A percentile compares a stretch with the other conserved stretches of the same genome.
Conservation (phyloP, 306 rosid genomes). For the Fagus crenata region DNA sequence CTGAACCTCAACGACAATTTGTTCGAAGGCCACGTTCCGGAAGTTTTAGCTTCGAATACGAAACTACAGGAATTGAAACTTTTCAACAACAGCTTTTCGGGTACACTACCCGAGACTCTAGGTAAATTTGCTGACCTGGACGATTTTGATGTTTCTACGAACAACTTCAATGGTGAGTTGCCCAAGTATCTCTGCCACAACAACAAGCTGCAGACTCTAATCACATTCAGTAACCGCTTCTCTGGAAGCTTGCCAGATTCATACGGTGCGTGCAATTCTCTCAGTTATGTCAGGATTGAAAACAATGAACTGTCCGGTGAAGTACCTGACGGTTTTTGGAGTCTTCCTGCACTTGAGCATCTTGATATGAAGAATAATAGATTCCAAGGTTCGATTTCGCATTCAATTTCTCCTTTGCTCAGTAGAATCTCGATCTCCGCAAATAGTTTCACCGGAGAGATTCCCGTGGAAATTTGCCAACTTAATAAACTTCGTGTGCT, state of each 20-base stretch:
- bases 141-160: constrained; percentile 71
- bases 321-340: constrained; percentile 58
- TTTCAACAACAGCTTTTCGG: constrained; percentile 78
- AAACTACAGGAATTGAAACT: constrained; percentile 42
- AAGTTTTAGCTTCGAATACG: constrained; percentile 47
- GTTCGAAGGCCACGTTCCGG: constrained; percentile 60
- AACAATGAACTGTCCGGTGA: constrained; percentile 55
- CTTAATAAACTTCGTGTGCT: constrained; percentile 37
- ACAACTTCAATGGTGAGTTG: constrained; percentile 54
- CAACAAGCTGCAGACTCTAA: constrained; percentile 43
- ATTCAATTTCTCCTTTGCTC: constrained; percentile 38
- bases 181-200: constrained; percentile 57
- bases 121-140: constrained; percentile 49
- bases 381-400: constrained; percentile 52
- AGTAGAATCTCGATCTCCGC: constrained; percentile 31
- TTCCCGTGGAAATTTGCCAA: constrained; percentile 54
- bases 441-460: constrained; percentile 53
- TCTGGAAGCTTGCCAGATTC: constrained; percentile 54
- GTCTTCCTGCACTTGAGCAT: constrained; percentile 36
- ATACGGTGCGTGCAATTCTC: constrained; percentile 47
- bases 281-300: constrained; percentile 57
- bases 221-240: constrained; percentile 52
- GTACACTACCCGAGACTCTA: constrained; percentile 51
- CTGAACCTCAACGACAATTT: constrained; percentile 65
- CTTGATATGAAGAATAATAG: constrained; percentile 48